Percentiles rank a stretch among this genome's conserved stretches.
Evolutionary conservation across 352 stramenopile genomes (phyloP).

Genomic region (Phytophthora brassicae): DNA sequence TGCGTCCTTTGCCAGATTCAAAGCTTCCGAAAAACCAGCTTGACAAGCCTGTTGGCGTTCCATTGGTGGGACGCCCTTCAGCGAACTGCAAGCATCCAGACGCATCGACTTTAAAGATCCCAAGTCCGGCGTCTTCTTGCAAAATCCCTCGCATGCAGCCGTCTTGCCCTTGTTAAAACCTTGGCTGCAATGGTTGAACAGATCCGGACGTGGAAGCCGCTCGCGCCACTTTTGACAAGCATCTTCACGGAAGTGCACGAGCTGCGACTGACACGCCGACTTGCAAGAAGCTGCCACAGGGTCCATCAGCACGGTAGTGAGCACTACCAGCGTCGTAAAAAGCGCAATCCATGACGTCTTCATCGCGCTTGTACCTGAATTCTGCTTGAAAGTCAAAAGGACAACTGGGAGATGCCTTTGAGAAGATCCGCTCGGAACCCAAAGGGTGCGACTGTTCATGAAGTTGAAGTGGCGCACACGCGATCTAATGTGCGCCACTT

Average conservation of each 20-base stretch:
- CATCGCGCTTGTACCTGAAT: conserved; percentile 20
- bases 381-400: conserved; percentile 16
- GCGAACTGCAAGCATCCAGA: conserved; percentile 43
- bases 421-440: conserved; percentile 6
- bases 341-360: conserved; percentile 31
- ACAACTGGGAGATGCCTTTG: background rate
- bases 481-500: too few species aligned
- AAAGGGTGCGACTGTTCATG: conserved; percentile 9
- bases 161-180: conserved; percentile 44
- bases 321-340: too few species aligned
- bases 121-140: conserved; percentile 23
- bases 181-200: conserved; percentile 55
- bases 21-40: conserved; percentile 41
- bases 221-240: conserved; percentile 48
- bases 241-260: conserved; percentile 42
- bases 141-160: conserved; percentile 45
- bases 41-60: conserved; percentile 49
- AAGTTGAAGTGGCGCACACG: too few species aligned
- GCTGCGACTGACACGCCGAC: conserved; percentile 41
- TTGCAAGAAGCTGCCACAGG: conserved; percentile 22
- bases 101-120: conserved; percentile 37
- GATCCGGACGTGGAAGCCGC: conserved; percentile 45
- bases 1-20: conserved; percentile 36
- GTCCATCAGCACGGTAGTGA: conserved; percentile 12
- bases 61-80: conserved; percentile 38